Conservation (phyloP, 306 rosid species). For the Vigna unguiculata region DNA sequence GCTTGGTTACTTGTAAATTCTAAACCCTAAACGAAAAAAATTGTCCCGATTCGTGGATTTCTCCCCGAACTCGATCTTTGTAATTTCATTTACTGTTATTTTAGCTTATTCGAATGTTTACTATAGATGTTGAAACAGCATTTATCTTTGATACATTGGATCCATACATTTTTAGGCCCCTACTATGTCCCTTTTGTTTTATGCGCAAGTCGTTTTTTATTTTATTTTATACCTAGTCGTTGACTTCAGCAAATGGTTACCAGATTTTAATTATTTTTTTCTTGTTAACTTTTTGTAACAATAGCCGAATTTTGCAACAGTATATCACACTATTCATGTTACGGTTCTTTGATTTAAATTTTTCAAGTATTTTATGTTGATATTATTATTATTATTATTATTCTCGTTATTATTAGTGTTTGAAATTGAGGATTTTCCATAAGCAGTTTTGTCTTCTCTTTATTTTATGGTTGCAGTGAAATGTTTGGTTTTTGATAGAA, state of each 20-base stretch:
- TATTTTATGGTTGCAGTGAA: constrained; percentile 10
- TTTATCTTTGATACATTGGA: constrained; percentile 3
- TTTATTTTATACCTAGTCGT: constrained; percentile 18
- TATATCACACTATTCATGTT: background rate
- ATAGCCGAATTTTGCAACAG: background rate
- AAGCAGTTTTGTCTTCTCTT: constrained; percentile 12
- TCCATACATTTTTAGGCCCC: background rate
- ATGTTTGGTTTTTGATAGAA: background rate
- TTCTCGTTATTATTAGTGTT: background rate
- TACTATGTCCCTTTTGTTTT: constrained; percentile 4
- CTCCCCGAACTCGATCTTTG: constrained; percentile 19
- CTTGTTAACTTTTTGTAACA: background rate
- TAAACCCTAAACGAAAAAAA: too few relatives aligned
- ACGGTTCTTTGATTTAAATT: constrained; percentile 12
- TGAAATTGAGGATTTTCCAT: background rate
- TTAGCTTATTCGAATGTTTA: background rate
- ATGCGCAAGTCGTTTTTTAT: background rate
- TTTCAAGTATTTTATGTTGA: background rate
- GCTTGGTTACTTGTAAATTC: background rate
- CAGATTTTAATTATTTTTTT: too few relatives aligned
- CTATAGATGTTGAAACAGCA: constrained; percentile 2
- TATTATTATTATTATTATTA: background rate
- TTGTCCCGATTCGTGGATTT: background rate
- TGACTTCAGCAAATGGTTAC: background rate
- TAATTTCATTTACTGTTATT: background rate